phyloP scores from a whole-genome alignment of 306 rosid genomes.

The Adenanthera pavonina region DNA sequence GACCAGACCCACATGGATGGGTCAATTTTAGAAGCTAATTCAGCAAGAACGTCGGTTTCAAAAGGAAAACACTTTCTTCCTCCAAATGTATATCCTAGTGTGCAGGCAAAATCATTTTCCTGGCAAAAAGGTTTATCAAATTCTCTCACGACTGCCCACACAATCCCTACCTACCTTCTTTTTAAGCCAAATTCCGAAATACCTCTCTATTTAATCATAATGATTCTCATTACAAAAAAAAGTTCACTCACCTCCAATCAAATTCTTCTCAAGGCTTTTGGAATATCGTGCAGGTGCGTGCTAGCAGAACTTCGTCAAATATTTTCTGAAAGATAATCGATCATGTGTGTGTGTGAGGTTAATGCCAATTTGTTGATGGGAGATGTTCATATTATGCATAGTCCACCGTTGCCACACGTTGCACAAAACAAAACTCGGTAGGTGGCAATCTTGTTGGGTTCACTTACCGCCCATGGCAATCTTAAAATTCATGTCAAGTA shows the following conservation, averaged over 20 bases:
- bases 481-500: slow-evolving; percentile 11
- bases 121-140: slow-evolving; percentile 38
- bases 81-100: slow-evolving; percentile 36
- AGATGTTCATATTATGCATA: slow-evolving; percentile 25
- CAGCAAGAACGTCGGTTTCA: slow-evolving; percentile 40
- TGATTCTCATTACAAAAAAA: slow-evolving; percentile 39
- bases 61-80: slow-evolving; percentile 44
- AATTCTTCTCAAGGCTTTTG: slow-evolving; percentile 58
- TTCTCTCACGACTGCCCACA: slow-evolving; percentile 51
- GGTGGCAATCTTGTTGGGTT: slow-evolving; percentile 25
- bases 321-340: slow-evolving; percentile 48
- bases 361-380: slow-evolving; percentile 16
- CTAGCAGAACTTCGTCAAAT: slow-evolving; percentile 22
- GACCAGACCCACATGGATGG: slow-evolving; percentile 34
- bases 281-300: slow-evolving; percentile 41
- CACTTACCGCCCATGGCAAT: slow-evolving; percentile 27
- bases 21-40: slow-evolving; percentile 50
- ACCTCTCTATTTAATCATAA: slow-evolving; percentile 43
- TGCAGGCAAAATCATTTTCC: slow-evolving; percentile 40
- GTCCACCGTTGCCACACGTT: slow-evolving; percentile 38
- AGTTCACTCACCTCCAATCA: slow-evolving; percentile 51
- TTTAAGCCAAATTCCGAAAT: slow-evolving; percentile 42
- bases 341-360: background rate
- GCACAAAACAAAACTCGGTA: slow-evolving; percentile 40
- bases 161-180: slow-evolving; percentile 55